phyloP scores from a whole-genome alignment of 2,329 filamentous ascomycete genomes.

The Magnaporthiopsis rhizophila region DNA sequence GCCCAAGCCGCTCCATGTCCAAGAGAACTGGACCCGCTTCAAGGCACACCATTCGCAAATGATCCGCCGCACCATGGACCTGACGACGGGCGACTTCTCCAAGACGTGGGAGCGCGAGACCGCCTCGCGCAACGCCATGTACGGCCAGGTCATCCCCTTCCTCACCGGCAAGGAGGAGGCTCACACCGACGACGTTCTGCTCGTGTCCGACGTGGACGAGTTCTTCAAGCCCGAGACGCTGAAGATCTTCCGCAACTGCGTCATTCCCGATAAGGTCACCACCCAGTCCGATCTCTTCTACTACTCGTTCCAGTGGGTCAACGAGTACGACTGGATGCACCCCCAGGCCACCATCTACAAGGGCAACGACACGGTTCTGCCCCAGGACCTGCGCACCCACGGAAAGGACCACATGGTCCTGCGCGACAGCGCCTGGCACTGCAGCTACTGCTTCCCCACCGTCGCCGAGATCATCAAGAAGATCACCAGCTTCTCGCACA shows the following conservation, averaged over 20 bases:
- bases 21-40: conserved; percentile 27
- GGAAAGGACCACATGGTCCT: conserved; percentile 22
- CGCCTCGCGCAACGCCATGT: conserved; percentile 30
- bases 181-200: conserved; percentile 29
- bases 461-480: conserved; percentile 32
- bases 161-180: conserved; percentile 24
- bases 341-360: conserved; percentile 36
- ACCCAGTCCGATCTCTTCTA: conserved; percentile 28
- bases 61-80: conserved; percentile 29
- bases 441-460: conserved; percentile 34
- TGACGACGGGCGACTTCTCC: conserved; percentile 16
- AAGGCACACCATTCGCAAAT: conserved; percentile 28
- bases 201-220: conserved; percentile 39
- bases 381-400: conserved; percentile 28
- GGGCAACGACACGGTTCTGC: conserved; percentile 28
- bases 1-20: conserved; percentile 27
- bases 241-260: conserved; percentile 25
- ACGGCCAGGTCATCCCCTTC: conserved; percentile 26
- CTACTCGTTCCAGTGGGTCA: conserved; percentile 30
- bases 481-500: conserved; percentile 34
- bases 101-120: conserved; percentile 27
- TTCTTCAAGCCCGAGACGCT: conserved; percentile 28
- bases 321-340: conserved; percentile 30
- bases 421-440: conserved; percentile 37
- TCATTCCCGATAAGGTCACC: conserved; percentile 24